Evolutionary conservation across 2,329 filamentous ascomycete species (phyloP), one percentile per base, ranked within the genome.

Genomic region (Leptographium radiaticola): DNA sequence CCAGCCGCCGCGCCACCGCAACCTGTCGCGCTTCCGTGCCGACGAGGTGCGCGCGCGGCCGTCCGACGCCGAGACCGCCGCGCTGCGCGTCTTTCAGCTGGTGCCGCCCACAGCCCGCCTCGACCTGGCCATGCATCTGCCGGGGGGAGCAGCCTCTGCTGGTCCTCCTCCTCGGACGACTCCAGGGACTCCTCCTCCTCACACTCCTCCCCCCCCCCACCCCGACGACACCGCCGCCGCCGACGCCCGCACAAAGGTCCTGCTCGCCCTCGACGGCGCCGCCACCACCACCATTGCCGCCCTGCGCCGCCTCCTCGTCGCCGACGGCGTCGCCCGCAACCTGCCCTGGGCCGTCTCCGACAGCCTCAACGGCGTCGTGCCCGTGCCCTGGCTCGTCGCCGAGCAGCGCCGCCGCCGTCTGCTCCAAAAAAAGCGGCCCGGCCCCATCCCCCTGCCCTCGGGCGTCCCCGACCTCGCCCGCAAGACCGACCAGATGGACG

Each of bases 311-410:
- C 67, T 70, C 40, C 67, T 79, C 49, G 62, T 61, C 6, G 65
- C 65, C 12, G 75, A 79, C 61, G 72, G 70, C n/a, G 51, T 51
- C 6, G 63, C 64, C 33, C 69, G 74, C 51, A 68, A 69, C 52
- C 63, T 72, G 52, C 59, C 67, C 8, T 73, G 71, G 72, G 62
- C 62, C 46, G 53, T 60, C 15, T 53, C 55, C 4, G 52, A 54
- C 38, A 56, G 56, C 9, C 51, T 59, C 4, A 59, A 59, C 38
- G 56, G 56, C 34, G 55, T 62, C 15, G 59, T 62, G n/a, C 57
- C 61, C 3, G 59, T 62, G n/a, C 52, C 51, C 13, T 59, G 59
- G 59, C 48, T 61, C 9, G 56, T 56, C 12, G 51, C 51, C 7
- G 57, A 59, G 52, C 56, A 56, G 45, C 43, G 39, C n/a, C 54